Conservation (phyloP, 2,329 filamentous ascomycete species). For the Madurella mycetomatis region DNA sequence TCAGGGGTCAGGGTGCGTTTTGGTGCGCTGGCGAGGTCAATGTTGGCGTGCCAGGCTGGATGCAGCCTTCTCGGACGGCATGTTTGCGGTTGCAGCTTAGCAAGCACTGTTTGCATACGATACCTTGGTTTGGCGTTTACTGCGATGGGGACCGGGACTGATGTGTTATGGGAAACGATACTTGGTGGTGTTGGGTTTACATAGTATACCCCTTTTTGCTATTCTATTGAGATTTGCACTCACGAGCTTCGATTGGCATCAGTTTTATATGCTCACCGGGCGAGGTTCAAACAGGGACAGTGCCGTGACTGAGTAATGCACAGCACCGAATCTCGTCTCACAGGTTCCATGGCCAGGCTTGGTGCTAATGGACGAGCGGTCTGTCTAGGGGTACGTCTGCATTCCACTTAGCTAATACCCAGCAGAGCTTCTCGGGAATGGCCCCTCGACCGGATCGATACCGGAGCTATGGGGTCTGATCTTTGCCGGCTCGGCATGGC, state of each 20-base stretch:
- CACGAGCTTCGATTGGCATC: background rate
- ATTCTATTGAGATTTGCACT: background rate
- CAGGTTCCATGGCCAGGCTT: background rate
- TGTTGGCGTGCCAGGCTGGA: background rate
- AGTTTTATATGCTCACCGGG: too few species aligned
- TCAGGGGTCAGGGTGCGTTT: background rate
- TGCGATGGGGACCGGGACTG: background rate
- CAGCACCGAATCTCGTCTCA: background rate
- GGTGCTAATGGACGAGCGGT: background rate
- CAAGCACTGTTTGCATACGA: slow-evolving; percentile 8
- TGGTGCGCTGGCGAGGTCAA: background rate
- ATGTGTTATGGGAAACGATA: background rate
- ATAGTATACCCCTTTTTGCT: background rate
- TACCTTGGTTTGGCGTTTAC: slow-evolving; percentile 14
- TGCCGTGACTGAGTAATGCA: too few species aligned
- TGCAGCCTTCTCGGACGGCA: background rate
- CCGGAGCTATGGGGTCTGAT: slow-evolving; percentile 5
- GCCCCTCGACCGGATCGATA: slow-evolving; percentile 8
- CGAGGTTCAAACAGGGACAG: too few species aligned
- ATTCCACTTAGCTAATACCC: background rate
- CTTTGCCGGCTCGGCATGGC: background rate
- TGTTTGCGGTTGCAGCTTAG: background rate
- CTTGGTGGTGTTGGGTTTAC: background rate
- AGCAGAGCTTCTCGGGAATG: background rate
- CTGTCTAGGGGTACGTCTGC: background rate